These are phyloP conservation scores for Notholithocarpus densiflorus DNA, from an alignment of 306 rosid species.

Conservation along the genomic window DNA sequence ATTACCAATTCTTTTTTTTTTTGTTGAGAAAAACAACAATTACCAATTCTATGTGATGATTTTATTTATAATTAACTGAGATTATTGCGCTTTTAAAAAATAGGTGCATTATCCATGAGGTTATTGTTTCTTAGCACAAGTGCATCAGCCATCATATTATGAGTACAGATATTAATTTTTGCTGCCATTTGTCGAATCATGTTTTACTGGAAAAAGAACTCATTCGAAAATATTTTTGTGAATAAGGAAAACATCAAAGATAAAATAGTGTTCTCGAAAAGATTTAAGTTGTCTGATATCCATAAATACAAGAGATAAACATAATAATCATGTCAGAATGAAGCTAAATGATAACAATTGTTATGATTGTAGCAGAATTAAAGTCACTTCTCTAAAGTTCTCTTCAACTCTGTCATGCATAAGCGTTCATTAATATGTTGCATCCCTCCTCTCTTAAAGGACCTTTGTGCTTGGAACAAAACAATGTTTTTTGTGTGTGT, in stretches of 20 bases:
- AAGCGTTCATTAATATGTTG: not conserved
- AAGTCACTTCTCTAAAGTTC: not conserved
- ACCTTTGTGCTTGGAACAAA: not conserved
- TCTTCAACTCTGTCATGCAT: not conserved
- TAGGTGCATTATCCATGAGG: not conserved
- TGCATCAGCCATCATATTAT: not conserved
- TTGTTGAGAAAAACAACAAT: no score
- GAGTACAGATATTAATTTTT: not conserved
- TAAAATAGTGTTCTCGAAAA: not conserved
- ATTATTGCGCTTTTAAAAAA: not conserved
- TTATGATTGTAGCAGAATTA: slow-evolving; percentile 3
- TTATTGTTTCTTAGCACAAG: not conserved
- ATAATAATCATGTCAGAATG: not conserved
- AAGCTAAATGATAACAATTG: not conserved
- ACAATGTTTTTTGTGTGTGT: not conserved
- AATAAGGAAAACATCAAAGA: no score
- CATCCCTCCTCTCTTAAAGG: not conserved
- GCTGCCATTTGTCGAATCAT: not conserved
- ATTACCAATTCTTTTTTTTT: no score
- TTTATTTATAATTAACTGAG: not conserved
- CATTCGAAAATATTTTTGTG: no score
- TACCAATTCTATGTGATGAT: not conserved
- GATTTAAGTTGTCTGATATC: not conserved
- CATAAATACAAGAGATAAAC: not conserved
- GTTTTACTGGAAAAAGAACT: not conserved